Evolutionary conservation across 192 early-diverging fungal species (phyloP).

Genomic region (Cladochytrium replicatum): DNA sequence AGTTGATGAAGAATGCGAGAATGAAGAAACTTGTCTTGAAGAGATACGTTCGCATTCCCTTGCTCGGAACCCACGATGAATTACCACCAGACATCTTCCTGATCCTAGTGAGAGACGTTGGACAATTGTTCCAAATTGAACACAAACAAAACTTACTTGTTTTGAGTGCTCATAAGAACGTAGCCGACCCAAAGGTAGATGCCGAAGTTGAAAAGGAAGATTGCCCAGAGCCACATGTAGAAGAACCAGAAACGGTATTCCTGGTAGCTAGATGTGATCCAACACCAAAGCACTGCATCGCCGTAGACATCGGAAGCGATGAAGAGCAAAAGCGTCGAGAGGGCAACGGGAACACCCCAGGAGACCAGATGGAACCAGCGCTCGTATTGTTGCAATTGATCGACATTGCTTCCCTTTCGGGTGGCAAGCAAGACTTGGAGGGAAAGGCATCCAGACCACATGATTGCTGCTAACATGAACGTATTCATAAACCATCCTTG

Average conservation of each 20-base stretch:
- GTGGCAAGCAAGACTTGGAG: not conserved
- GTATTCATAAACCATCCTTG: not conserved
- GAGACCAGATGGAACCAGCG: not conserved
- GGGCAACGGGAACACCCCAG: not conserved
- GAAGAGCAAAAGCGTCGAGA: not conserved
- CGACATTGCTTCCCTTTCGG: no score
- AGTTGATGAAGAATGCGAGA: no score
- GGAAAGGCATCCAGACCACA: not conserved
- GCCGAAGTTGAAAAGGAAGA: not conserved
- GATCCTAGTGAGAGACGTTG: no score
- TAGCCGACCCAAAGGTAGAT: not conserved
- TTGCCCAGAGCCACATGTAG: not conserved
- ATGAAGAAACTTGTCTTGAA: no score
- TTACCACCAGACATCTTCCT: not conserved
- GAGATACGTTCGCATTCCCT: not conserved
- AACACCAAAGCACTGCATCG: not conserved
- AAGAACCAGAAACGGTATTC: not conserved
- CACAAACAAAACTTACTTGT: not conserved
- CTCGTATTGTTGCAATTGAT: not conserved
- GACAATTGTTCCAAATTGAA: no score
- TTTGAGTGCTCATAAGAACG: not conserved
- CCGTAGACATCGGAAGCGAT: not conserved
- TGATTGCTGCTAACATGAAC: not conserved
- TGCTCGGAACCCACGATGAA: not conserved
- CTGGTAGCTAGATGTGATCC: not conserved